phyloP scores from a whole-genome alignment of 1,284 basidiomycete species.

The Papiliotrema fonsecae region DNA sequence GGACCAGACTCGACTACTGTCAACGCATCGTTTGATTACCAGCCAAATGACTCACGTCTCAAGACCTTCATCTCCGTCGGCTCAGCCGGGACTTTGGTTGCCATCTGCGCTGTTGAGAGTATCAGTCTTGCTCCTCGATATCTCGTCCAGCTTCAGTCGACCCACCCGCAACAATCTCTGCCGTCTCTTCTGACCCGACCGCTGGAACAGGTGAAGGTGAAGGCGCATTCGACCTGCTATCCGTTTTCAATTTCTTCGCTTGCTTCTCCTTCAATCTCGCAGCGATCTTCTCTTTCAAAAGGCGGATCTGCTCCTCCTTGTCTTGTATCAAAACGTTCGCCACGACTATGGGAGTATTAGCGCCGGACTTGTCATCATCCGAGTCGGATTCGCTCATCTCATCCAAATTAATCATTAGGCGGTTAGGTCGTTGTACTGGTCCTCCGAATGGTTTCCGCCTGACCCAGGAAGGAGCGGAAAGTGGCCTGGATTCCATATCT shows the following conservation, averaged over 20 bases:
- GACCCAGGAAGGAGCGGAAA: conserved; percentile 10
- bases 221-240: too few relatives aligned
- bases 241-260: too few relatives aligned
- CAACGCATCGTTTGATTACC: too few relatives aligned
- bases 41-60: too few relatives aligned
- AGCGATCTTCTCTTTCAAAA: conserved; percentile 35
- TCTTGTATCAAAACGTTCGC: conserved; percentile 20
- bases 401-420: conserved; percentile 26
- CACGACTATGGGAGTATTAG: conserved; percentile 11
- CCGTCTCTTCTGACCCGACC: background rate
- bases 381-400: conserved; percentile 22
- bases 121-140: too few relatives aligned
- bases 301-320: conserved; percentile 32
- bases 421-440: conserved; percentile 11
- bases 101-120: too few relatives aligned
- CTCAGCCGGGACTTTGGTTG: too few relatives aligned
- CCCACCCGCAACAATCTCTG: background rate
- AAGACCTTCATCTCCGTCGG: too few relatives aligned
- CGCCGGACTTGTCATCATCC: conserved; percentile 13
- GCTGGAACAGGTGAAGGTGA: conserved; percentile 3
- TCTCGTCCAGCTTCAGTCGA: background rate
- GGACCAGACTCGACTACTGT: too few relatives aligned
- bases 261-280: conserved; percentile 20
- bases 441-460: conserved; percentile 18
- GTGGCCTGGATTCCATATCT: conserved; percentile 31